Evolutionary conservation across 83 land plant genomes (phyloP).

Genomic region (Diphasiastrum complanatum): DNA sequence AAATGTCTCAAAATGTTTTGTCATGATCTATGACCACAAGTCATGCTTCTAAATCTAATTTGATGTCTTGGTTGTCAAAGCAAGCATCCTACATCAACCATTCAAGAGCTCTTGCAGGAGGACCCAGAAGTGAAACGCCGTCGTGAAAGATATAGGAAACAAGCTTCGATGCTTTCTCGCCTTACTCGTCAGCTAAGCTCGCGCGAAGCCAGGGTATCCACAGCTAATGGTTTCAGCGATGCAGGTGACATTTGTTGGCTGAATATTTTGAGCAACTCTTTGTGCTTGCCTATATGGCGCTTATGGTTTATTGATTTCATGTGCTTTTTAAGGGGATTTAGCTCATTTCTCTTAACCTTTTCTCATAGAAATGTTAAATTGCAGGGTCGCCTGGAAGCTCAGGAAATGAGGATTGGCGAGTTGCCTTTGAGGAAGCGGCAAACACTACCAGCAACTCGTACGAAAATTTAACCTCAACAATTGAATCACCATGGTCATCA

Average conservation of each 20-base stretch:
- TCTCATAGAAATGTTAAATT: not conserved
- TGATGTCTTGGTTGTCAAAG: slow-evolving; percentile 21
- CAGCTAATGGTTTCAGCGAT: slow-evolving; percentile 48
- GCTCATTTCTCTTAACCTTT: not conserved
- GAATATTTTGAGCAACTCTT: not conserved
- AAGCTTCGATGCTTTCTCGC: slow-evolving; percentile 63
- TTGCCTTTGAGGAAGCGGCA: slow-evolving; percentile 83
- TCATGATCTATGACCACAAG: not conserved
- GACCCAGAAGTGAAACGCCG: slow-evolving; percentile 75
- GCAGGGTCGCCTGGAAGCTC: slow-evolving; percentile 7
- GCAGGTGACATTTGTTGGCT: slow-evolving; percentile 33
- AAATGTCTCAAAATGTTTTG: not conserved
- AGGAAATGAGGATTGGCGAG: slow-evolving; percentile 72
- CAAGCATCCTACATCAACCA: slow-evolving; percentile 57
- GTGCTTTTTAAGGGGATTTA: not conserved
- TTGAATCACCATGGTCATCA: slow-evolving; percentile 18
- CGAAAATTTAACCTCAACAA: not conserved
- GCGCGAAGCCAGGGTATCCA: slow-evolving; percentile 71
- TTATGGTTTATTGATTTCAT: not conserved
- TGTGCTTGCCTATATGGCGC: not conserved
- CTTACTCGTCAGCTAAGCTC: slow-evolving; percentile 81
- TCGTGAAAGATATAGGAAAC: slow-evolving; percentile 64
- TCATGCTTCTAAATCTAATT: not conserved
- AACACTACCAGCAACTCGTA: slow-evolving; percentile 30
- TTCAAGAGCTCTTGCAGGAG: slow-evolving; percentile 81